Evolutionary conservation across 768 basidiomycete species (phyloP).

Genomic region (Hygrocybe coccinea): DNA sequence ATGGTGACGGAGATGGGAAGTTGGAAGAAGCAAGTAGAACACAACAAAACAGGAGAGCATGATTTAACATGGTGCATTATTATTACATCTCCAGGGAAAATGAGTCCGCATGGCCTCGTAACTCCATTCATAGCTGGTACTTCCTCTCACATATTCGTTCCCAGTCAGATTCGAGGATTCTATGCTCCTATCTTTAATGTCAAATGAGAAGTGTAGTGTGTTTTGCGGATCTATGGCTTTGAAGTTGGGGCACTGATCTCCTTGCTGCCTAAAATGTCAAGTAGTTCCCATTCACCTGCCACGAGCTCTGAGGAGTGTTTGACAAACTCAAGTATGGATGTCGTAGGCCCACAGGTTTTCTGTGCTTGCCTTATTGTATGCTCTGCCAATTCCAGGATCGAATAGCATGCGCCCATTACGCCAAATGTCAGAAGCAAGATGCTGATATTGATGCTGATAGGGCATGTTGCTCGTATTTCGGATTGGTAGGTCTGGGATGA

Average conservation of each 20-base stretch:
- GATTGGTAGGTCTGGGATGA: background rate
- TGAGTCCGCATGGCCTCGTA: no score
- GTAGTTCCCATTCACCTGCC: background rate
- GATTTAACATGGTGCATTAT: no score
- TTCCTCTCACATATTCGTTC: background rate
- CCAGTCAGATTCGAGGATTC: background rate
- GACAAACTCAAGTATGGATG: slow-evolving; percentile 1
- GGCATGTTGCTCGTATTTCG: background rate
- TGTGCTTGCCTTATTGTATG: background rate
- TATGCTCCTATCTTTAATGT: background rate
- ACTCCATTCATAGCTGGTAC: background rate
- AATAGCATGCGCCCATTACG: background rate
- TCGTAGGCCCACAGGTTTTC: background rate
- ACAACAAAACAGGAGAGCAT: no score
- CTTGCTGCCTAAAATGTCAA: background rate
- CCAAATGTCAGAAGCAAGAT: background rate
- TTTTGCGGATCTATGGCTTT: background rate
- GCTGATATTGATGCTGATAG: background rate
- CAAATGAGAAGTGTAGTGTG: background rate
- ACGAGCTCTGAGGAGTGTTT: background rate
- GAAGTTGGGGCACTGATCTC: background rate
- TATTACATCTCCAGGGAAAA: no score
- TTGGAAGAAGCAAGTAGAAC: no score
- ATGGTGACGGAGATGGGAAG: no score
- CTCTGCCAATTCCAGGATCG: background rate